phyloP scores from a whole-genome alignment of 805 yeast species.

The Saturnispora serradocipensis region DNA sequence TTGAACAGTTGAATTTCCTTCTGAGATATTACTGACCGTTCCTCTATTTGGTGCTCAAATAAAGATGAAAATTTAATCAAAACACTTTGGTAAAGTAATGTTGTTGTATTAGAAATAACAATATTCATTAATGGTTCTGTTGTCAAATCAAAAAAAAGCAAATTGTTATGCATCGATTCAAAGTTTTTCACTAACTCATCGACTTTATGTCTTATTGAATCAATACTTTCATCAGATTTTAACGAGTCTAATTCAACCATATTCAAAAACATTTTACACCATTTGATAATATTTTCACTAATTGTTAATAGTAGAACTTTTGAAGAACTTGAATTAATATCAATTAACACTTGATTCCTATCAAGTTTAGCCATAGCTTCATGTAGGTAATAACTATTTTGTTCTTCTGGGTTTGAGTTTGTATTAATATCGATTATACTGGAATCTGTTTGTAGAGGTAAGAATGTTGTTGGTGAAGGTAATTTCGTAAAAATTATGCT shows the following conservation, averaged over 20 bases:
- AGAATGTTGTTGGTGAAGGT: conserved; percentile 24
- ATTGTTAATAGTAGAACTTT: conserved; percentile 22
- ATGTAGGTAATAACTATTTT: conserved; percentile 18
- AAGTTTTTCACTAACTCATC: conserved; percentile 22
- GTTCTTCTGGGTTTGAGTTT: conserved; percentile 4
- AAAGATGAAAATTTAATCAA: conserved; percentile 20
- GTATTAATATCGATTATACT: not conserved
- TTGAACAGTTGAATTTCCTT: conserved; percentile 18
- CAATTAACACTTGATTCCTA: conserved; percentile 21
- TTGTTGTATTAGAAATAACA: conserved; percentile 21
- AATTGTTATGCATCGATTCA: conserved; percentile 21
- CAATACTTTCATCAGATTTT: conserved; percentile 14
- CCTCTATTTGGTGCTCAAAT: conserved; percentile 14
- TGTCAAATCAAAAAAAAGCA: conserved; percentile 21
- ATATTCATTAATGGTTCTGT: conserved; percentile 20
- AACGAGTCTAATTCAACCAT: conserved; percentile 23
- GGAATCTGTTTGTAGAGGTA: conserved; percentile 10
- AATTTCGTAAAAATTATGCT: conserved; percentile 23
- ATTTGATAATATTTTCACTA: conserved; percentile 25
- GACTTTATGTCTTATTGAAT: conserved; percentile 18
- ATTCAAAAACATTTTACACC: conserved; percentile 26
- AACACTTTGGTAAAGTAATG: conserved; percentile 22
- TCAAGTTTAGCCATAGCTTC: conserved; percentile 26
- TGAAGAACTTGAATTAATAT: conserved; percentile 21
- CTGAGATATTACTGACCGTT: conserved; percentile 12